Conservation (phyloP, 1,284 basidiomycete species). For the Sporisorium iseilematis-ciliati region DNA sequence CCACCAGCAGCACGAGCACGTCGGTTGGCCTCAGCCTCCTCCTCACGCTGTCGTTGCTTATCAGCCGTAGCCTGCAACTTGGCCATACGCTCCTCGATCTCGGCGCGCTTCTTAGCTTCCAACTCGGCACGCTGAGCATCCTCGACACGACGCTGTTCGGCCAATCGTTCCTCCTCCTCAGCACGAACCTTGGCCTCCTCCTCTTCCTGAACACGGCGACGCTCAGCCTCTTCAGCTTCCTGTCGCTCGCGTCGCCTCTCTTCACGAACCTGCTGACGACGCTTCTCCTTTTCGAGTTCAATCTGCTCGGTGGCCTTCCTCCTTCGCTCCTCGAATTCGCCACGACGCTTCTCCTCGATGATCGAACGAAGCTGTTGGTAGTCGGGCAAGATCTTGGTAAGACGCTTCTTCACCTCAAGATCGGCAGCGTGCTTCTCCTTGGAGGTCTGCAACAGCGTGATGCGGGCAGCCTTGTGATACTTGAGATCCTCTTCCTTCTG, state of each 20-base stretch:
- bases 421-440: slow-evolving; percentile 78
- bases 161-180: slow-evolving; percentile 52
- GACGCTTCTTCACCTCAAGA: slow-evolving; percentile 81
- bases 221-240: slow-evolving; percentile 64
- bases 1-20: slow-evolving; percentile 21
- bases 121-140: slow-evolving; percentile 62
- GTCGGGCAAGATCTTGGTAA: slow-evolving; percentile 82
- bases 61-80: slow-evolving; percentile 61
- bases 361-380: slow-evolving; percentile 76
- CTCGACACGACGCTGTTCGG: slow-evolving; percentile 61
- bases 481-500: slow-evolving; percentile 81
- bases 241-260: slow-evolving; percentile 47
- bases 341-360: slow-evolving; percentile 77
- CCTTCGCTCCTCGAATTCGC: slow-evolving; percentile 78
- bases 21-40: slow-evolving; percentile 50
- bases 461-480: slow-evolving; percentile 74
- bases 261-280: slow-evolving; percentile 67
- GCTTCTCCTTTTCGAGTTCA: slow-evolving; percentile 86
- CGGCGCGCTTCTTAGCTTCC: slow-evolving; percentile 67
- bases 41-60: slow-evolving; percentile 61
- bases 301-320: slow-evolving; percentile 79
- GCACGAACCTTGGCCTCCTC: slow-evolving; percentile 40
- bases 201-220: slow-evolving; percentile 56
- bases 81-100: slow-evolving; percentile 66
- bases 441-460: slow-evolving; percentile 74